Evolutionary conservation across 2,329 filamentous ascomycete genomes (phyloP).

Genomic region (Aspergillus felis): DNA sequence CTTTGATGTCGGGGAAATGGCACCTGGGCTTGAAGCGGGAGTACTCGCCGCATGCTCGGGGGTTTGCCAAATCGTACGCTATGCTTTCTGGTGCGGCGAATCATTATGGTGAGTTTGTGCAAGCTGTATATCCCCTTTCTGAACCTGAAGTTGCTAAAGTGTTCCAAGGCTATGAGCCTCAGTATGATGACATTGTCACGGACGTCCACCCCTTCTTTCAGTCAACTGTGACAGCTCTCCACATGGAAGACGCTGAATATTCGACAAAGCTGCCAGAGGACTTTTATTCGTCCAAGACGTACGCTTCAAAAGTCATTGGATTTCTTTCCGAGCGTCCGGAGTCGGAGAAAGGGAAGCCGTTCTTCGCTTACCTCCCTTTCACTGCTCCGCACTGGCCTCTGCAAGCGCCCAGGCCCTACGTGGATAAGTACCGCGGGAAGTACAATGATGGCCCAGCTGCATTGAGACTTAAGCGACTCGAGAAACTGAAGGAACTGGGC

Average conservation of each 20-base stretch:
- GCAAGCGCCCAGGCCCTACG: constrained; percentile 46
- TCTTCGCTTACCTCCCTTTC: constrained; percentile 49
- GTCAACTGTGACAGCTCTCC: constrained; percentile 2
- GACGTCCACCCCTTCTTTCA: constrained; percentile 7
- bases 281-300: constrained; percentile 33
- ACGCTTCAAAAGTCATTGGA: constrained; percentile 24
- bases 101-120: constrained; percentile 26
- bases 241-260: constrained; percentile 12
- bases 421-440: constrained; percentile 46
- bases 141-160: background rate
- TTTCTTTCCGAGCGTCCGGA: constrained; percentile 30
- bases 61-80: constrained; percentile 28
- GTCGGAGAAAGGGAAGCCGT: constrained; percentile 39
- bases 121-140: background rate
- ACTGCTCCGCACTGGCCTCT: constrained; percentile 54
- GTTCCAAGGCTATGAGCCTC: constrained; percentile 1
- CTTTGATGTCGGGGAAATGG: constrained; percentile 33
- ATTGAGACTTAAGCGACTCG: constrained; percentile 43
- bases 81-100: constrained; percentile 30
- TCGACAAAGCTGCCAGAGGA: constrained; percentile 12
- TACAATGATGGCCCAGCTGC: constrained; percentile 51
- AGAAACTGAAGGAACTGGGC: constrained; percentile 44
- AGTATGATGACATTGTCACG: background rate
- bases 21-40: constrained; percentile 30
- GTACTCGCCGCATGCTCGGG: constrained; percentile 23